phyloP scores from a whole-genome alignment of 768 basidiomycete species.

The Macrocybe gigantea region DNA sequence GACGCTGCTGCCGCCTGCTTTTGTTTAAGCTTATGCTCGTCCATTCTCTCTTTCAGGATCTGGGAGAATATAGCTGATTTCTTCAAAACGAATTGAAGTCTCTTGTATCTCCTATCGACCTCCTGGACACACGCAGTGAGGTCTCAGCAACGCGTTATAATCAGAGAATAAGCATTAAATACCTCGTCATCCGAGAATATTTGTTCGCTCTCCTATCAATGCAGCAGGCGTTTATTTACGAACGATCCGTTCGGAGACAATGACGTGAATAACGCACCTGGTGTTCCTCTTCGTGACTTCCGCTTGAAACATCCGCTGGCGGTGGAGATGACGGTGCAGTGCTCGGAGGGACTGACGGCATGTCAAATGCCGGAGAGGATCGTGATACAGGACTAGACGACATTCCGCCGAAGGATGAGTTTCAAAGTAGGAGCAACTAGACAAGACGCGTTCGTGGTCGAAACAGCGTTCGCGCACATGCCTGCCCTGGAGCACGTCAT shows the following conservation, averaged over 20 bases:
- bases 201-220: constrained; percentile 3
- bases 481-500: neutral
- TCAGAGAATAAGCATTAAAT: constrained; percentile 1
- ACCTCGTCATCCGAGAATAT: constrained; percentile 6
- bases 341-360: constrained; percentile 14
- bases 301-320: constrained; percentile 11
- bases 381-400: constrained; percentile 16
- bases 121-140: constrained; percentile 27
- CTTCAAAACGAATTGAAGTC: constrained; percentile 64
- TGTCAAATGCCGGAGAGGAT: constrained; percentile 10
- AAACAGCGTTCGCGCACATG: neutral
- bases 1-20: constrained; percentile 7
- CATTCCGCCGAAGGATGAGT: constrained; percentile 8
- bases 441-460: too few relatives aligned
- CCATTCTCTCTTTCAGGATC: constrained; percentile 72
- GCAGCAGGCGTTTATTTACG: neutral
- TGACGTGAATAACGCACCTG: constrained; percentile 2
- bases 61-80: constrained; percentile 73
- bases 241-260: neutral
- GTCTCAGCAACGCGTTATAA: neutral
- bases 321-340: constrained; percentile 17
- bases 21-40: constrained; percentile 40
- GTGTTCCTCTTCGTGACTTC: constrained; percentile 8
- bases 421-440: neutral
- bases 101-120: constrained; percentile 39